Base-by-base conservation (phyloP, 176 grass and related monocot genomes). In the Puccinellia tenuiflora region DNA sequence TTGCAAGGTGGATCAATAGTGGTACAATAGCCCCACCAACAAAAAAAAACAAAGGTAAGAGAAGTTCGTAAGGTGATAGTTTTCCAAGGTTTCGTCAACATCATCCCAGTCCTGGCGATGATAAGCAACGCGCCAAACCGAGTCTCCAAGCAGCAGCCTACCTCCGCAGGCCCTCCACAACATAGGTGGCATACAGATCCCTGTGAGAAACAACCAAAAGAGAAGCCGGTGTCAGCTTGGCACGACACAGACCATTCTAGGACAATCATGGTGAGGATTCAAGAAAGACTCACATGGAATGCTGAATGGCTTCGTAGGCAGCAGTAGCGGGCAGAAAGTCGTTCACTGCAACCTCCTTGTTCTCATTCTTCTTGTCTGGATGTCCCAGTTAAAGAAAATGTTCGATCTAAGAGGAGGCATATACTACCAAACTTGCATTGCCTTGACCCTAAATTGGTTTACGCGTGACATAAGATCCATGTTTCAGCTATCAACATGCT, bases 351-450 rank as follows among this genome's bases (percentile, higher is more conserved):
- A 98, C 96, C 70, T 98, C 91, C 86, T 98, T 98, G 80, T 98
- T 98, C 83, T 98, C 96, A 81, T 98, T 98, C 80, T 98, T 98
- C 96, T 98, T 98, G 85, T 98, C 96, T 99, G 68, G 64, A 79
- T 28, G 34, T 77, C 65, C 1, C 3, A n/a, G 75, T 68, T 76
- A 88, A 93, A 76, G 85, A 82, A 80, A 85, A 9, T 24, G 61
- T 76, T 79, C 2, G 13, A 61, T 82, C 39, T 59, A 56, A 75
- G 55, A 81, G 53, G 26, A 22, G 17, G 6, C 39, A 20, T n/a
- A 8, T 73, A 24, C 4, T 65, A 14, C 13, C 48, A 48, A 18
- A n/a, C 43, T 61, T 20, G 48, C 18, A 24, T 68, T 31, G 2
- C 2, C 9, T 61, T 66, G 68, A 45, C 7, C 42, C 13, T 48